Evolutionary conservation across 2,329 filamentous ascomycete genomes (phyloP).

Genomic region (Drechslera avenae): DNA sequence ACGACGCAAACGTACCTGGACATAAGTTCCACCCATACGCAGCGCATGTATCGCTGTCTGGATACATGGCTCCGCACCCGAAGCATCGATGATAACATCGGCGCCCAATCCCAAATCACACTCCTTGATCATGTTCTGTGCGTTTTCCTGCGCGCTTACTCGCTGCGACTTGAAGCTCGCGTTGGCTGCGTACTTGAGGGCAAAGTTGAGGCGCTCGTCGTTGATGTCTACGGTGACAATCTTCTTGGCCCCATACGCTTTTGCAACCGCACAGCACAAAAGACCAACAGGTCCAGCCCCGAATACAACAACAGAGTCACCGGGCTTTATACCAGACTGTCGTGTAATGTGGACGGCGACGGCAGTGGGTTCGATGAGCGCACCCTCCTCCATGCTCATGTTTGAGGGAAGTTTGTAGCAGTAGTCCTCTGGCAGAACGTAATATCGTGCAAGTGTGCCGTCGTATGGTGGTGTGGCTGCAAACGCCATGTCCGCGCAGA

Average conservation of each 20-base stretch:
- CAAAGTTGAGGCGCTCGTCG: slow-evolving; percentile 77
- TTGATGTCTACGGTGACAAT: slow-evolving; percentile 91
- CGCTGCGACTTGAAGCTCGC: slow-evolving; percentile 66
- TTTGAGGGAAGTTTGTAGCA: slow-evolving; percentile 85
- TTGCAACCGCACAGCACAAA: slow-evolving; percentile 83
- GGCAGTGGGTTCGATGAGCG: slow-evolving; percentile 73
- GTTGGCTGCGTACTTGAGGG: slow-evolving; percentile 72
- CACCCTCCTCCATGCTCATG: slow-evolving; percentile 83
- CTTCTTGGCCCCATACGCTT: slow-evolving; percentile 81
- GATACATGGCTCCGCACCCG: slow-evolving; percentile 56
- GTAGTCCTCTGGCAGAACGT: slow-evolving; percentile 81
- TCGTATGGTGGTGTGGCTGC: slow-evolving; percentile 93
- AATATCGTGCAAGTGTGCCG: slow-evolving; percentile 88
- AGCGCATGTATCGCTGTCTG: slow-evolving; percentile 57
- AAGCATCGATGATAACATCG: slow-evolving; percentile 56
- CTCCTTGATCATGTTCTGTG: slow-evolving; percentile 66
- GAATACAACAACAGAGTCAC: slow-evolving; percentile 55
- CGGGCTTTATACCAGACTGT: slow-evolving; percentile 51
- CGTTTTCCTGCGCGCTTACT: slow-evolving; percentile 70
- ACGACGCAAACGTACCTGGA: slow-evolving; percentile 38
- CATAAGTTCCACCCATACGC: slow-evolving; percentile 55
- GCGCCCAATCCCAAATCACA: slow-evolving; percentile 63
- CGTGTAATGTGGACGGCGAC: slow-evolving; percentile 58
- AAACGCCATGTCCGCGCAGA: slow-evolving; percentile 86
- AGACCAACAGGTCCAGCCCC: slow-evolving; percentile 71